These are phyloP conservation scores for Fusarium duplospermum DNA, from an alignment of 2,329 filamentous ascomycete genomes.

Conservation along the genomic window DNA sequence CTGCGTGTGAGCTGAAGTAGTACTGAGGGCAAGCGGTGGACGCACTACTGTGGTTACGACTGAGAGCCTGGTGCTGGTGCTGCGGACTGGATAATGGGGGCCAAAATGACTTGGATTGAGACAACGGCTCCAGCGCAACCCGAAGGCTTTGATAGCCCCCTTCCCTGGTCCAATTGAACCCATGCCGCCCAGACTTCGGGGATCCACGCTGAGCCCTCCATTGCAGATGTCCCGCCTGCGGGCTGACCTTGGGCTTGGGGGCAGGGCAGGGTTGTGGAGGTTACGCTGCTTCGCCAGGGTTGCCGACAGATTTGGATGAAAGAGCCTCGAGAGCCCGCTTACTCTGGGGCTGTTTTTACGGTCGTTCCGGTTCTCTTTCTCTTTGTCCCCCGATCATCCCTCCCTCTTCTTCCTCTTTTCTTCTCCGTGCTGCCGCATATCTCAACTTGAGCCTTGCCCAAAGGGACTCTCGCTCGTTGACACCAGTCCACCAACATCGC, in stretches of 20 bases:
- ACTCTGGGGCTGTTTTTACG: constrained; percentile 2
- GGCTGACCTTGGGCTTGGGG: neutral
- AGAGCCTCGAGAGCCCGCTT: constrained; percentile 19
- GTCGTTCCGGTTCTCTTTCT: neutral
- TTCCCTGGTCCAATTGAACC: constrained; percentile 21
- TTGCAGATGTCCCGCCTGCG: constrained; percentile 14
- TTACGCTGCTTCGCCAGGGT: neutral
- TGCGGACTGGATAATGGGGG: neutral
- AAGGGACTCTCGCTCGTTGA: neutral
- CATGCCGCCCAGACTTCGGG: constrained; percentile 13
- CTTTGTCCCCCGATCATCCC: neutral
- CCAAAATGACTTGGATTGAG: neutral
- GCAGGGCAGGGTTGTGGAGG: neutral
- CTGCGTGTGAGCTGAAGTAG: neutral
- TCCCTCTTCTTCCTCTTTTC: neutral
- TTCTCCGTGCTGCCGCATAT: neutral
- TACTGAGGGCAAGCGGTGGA: neutral
- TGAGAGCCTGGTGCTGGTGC: neutral
- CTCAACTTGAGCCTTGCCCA: neutral
- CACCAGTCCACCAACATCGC: neutral
- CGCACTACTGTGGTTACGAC: neutral
- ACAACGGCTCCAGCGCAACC: constrained; percentile 6
- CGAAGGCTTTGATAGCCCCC: constrained; percentile 5
- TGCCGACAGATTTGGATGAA: constrained; percentile 11
- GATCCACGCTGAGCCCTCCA: constrained; percentile 15